Evolutionary conservation across 2,329 filamentous ascomycete genomes (phyloP), one percentile per base, ranked within the genome.

Genomic region (Dactylellina cionopaga): DNA sequence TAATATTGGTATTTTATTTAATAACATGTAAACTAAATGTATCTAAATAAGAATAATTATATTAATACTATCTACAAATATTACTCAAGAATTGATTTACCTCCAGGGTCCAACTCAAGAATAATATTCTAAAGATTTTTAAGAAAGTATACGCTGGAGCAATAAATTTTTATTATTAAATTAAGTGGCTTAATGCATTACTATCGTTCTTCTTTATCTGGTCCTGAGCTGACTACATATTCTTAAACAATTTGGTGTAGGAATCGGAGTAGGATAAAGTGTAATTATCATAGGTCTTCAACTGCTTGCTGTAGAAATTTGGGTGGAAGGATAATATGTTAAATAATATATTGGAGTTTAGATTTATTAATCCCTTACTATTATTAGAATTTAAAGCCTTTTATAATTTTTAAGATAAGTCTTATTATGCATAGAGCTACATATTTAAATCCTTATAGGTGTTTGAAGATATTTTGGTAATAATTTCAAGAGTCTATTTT

Each of bases 1-100:
- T 68, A 0, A 85, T 65, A 0, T 79, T 82, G 0, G 83, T 81
- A 75, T 86, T 86, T 68, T 86, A 83, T 0, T 75, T 77, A 17
- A 76, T 77, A 29, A 85, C 77, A 55, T 84, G 79, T 2, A 85
- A 75, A 0, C 80, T 79, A 13, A 84, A 63, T 1, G 76, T 75
- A 74, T 76, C 78, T 78, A 47, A 17, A 35, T 58, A n/a, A n/a
- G 2, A 31, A 56, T 1, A 0, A 17, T 22, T 22, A 56, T 47
- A 24, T n/a, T n/a, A n/a, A n/a, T n/a, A n/a, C n/a, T n/a, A n/a
- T n/a, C 68, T 65, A 66, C 5, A 47, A 24, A 13, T 13, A 11
- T 33, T 5, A 24, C 25, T 49, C 10, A 31, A 5, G 25, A 22
- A 22, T 35, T 15, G 7, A 5, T 47, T 17, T 56, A 71, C 65